A percentile compares a stretch with the other conserved stretches of the same genome.
These are phyloP conservation scores for Leccinum fallax DNA, from an alignment of 1,284 basidiomycete species.

Conservation along the genomic window DNA sequence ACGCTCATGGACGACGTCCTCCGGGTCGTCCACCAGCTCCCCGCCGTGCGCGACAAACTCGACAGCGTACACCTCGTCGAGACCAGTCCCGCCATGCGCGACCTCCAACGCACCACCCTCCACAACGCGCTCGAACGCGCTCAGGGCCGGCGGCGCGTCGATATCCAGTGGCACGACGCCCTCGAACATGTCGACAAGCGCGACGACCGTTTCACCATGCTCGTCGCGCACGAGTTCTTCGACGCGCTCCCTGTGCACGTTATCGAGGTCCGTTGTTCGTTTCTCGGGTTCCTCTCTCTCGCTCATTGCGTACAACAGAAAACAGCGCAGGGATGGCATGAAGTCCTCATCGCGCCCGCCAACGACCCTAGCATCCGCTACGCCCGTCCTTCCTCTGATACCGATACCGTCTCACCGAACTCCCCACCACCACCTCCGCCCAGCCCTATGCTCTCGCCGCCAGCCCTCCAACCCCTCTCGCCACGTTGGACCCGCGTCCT, in stretches of 20 bases:
- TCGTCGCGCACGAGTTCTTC: constrained; percentile 97
- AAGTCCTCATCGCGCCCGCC: constrained; percentile 73
- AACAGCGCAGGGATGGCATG: constrained; percentile 82
- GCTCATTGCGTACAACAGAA: constrained; percentile 48
- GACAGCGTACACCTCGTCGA: constrained; percentile 79
- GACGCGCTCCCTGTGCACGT: constrained; percentile 95
- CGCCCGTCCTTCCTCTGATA: constrained; percentile 24
- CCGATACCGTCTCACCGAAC: constrained; percentile 2
- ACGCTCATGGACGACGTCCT: constrained; percentile 93
- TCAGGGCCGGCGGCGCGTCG: constrained; percentile 23
- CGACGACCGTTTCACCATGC: constrained; percentile 74
- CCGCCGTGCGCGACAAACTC: constrained; percentile 42
- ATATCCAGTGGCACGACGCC: constrained; percentile 74
- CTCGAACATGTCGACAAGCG: constrained; percentile 66
- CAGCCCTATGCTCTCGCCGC: background rate
- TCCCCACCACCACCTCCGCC: background rate
- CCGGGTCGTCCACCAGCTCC: constrained; percentile 58
- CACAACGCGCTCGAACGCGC: constrained; percentile 26
- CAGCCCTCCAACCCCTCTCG: constrained; percentile 2
- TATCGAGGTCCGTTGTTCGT: constrained; percentile 61
- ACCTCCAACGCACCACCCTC: constrained; percentile 66
- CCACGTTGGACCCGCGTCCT: constrained; percentile 68
- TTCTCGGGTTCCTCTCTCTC: too few species aligned
- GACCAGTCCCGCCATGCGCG: constrained; percentile 69
- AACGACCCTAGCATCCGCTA: constrained; percentile 32